These are phyloP conservation scores for Chaetomium globosum DNA, from an alignment of 2,329 filamentous ascomycete species.

Conservation along the genomic window DNA sequence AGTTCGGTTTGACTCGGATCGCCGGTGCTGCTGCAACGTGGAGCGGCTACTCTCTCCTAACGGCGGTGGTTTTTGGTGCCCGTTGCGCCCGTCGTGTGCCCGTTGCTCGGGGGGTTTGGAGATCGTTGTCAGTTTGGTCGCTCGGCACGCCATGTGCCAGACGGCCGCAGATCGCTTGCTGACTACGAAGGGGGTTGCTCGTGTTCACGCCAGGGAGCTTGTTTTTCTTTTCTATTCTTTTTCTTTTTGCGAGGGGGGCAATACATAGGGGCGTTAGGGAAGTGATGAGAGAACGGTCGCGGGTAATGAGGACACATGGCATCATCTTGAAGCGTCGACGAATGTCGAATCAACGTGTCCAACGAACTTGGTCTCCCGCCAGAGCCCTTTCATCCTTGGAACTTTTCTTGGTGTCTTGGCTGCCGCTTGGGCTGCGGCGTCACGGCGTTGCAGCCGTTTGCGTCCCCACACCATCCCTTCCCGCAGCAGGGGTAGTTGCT, in stretches of 20 bases:
- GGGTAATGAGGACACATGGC: constrained; percentile 1
- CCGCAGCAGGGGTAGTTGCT: constrained; percentile 16
- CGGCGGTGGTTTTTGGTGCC: background rate
- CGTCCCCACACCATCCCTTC: constrained; percentile 20
- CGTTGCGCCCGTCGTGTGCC: background rate
- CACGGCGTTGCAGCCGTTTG: constrained; percentile 16
- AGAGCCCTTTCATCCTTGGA: background rate
- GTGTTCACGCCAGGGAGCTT: too few species aligned
- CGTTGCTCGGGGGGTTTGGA: background rate
- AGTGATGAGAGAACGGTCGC: background rate
- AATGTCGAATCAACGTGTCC: constrained; percentile 2
- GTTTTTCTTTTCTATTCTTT: background rate
- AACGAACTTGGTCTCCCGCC: background rate
- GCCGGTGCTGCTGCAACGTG: background rate
- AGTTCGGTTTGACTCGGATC: background rate
- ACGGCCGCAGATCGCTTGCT: constrained; percentile 16
- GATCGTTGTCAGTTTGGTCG: constrained; percentile 16
- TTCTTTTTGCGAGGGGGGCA: background rate
- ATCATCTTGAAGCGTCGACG: background rate
- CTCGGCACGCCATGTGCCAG: constrained; percentile 10
- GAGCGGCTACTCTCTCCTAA: background rate
- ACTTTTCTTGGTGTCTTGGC: constrained; percentile 21
- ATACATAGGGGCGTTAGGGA: background rate
- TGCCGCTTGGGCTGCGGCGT: constrained; percentile 16
- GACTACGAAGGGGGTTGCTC: background rate